Evolutionary conservation across 2,329 filamentous ascomycete genomes (phyloP).

Genomic region (Colletotrichum tabaci): DNA sequence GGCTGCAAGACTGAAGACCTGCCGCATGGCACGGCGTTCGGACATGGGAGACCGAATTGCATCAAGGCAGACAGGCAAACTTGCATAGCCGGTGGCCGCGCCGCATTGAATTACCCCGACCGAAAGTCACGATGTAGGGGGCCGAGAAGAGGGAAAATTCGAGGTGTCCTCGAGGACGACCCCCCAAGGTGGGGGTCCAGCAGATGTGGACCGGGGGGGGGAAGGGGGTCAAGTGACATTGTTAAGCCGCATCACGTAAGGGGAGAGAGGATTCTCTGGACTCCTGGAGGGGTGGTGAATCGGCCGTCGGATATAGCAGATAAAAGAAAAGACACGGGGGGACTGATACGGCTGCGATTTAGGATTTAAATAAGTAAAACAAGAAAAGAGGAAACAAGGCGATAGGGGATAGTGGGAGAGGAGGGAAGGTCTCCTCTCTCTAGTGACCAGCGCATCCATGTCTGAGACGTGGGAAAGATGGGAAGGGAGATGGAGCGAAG

Average conservation of each 20-base stretch:
- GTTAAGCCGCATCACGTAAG: not conserved
- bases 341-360: conserved; percentile 26
- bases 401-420: conserved; percentile 26
- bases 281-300: not conserved
- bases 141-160: conserved; percentile 13
- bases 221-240: too few relatives aligned
- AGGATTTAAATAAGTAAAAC: not conserved
- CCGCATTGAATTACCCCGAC: conserved; percentile 17
- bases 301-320: conserved; percentile 36
- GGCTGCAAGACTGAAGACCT: not conserved
- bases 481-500: conserved; percentile 1
- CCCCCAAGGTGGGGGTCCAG: conserved; percentile 4
- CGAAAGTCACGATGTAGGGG: not conserved
- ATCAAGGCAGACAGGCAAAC: not conserved
- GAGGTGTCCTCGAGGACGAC: conserved; percentile 17
- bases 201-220: too few relatives aligned
- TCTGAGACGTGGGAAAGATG: conserved; percentile 4
- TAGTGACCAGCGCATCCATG: conserved; percentile 25
- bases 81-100: not conserved
- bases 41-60: not conserved
- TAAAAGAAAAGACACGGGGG: conserved; percentile 5
- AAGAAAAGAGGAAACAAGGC: conserved; percentile 2
- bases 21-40: not conserved
- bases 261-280: too few relatives aligned
- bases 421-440: too few relatives aligned